A percentile compares a stretch with the other conserved stretches of the same genome.
Evolutionary conservation across 495 filamentous ascomycete genomes (phyloP).

Genomic region (Penicillium fimorum): DNA sequence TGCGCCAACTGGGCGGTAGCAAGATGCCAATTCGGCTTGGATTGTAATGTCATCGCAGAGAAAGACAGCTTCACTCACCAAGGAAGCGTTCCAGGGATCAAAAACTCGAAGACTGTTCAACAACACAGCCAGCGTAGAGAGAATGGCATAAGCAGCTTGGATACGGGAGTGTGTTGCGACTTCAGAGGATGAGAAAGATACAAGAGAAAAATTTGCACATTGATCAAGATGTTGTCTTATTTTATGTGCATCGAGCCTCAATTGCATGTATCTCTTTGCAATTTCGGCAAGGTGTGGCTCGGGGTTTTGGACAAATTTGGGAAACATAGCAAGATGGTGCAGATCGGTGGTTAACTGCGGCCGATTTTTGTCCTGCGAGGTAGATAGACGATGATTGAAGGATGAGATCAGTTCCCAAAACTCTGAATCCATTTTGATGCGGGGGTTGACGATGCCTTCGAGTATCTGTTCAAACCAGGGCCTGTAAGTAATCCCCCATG

Average conservation of each 20-base stretch:
- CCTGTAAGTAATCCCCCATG: not conserved
- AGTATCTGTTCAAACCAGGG: constrained; percentile 25
- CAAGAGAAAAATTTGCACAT: not conserved
- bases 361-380: not conserved
- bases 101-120: constrained; percentile 30
- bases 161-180: constrained; percentile 19
- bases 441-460: constrained; percentile 33
- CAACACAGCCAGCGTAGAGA: constrained; percentile 25
- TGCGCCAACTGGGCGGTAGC: constrained; percentile 26
- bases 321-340: constrained; percentile 21
- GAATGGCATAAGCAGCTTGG: constrained; percentile 25
- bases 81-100: constrained; percentile 13
- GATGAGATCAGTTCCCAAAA: constrained; percentile 19
- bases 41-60: constrained; percentile 24
- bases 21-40: constrained; percentile 11
- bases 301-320: constrained; percentile 21
- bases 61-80: constrained; percentile 17
- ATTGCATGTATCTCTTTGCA: constrained; percentile 14
- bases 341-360: constrained; percentile 15
- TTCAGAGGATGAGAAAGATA: not conserved
- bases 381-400: constrained; percentile 5
- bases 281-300: constrained; percentile 23
- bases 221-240: constrained; percentile 15
- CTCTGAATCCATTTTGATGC: constrained; percentile 24
- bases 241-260: constrained; percentile 15